These are phyloP conservation scores for Aschersonia sp. DNA, from an alignment of 2,329 filamentous ascomycete genomes.

Conservation along the genomic window DNA sequence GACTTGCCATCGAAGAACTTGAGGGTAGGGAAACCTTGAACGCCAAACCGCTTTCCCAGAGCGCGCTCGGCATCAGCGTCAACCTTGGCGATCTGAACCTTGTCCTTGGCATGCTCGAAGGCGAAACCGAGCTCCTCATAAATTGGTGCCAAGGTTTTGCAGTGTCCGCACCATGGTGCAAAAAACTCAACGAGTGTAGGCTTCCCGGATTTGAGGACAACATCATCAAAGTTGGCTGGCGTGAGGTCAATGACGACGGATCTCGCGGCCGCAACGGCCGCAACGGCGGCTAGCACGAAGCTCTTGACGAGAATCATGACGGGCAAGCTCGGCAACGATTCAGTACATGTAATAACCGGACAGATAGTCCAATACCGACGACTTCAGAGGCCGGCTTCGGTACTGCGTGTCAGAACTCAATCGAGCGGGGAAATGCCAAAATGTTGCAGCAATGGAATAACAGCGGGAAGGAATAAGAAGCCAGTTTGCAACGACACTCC, in stretches of 20 bases:
- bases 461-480: slow-evolving; percentile 11
- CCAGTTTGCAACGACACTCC: slow-evolving; percentile 14
- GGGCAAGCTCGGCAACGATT: slow-evolving; percentile 5
- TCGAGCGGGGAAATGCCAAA: background rate
- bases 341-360: background rate
- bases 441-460: background rate
- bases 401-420: background rate
- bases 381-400: no score
- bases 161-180: slow-evolving; percentile 97
- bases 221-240: slow-evolving; percentile 78
- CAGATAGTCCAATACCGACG: no score
- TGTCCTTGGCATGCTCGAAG: slow-evolving; percentile 56
- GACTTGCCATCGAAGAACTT: slow-evolving; percentile 98
- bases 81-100: slow-evolving; percentile 85
- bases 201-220: slow-evolving; percentile 84
- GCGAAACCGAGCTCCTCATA: slow-evolving; percentile 77
- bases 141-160: slow-evolving; percentile 89
- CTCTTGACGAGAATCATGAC: slow-evolving; percentile 45
- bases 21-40: slow-evolving; percentile 91
- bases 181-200: slow-evolving; percentile 97
- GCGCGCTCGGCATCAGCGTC: slow-evolving; percentile 82
- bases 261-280: slow-evolving; percentile 45
- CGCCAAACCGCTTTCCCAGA: slow-evolving; percentile 71
- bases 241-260: slow-evolving; percentile 83
- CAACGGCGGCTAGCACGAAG: slow-evolving; percentile 41